A percentile compares a stretch with the other conserved stretches of the same genome.
These are phyloP conservation scores for Brassica rapa DNA, from an alignment of 345 rosid species.

Conservation along the genomic window DNA sequence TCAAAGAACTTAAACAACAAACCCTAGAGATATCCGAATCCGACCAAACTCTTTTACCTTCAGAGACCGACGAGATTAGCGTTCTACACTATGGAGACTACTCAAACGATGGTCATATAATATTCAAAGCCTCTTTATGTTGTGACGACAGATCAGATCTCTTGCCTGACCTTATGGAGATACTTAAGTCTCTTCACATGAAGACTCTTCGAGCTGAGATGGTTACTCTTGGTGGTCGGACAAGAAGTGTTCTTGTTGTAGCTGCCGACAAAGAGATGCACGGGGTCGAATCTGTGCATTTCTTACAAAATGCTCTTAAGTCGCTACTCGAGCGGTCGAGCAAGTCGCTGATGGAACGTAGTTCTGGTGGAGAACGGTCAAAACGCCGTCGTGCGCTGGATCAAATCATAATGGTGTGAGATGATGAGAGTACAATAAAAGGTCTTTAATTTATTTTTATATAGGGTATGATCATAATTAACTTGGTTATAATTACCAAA, in stretches of 20 bases:
- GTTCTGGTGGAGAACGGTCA: slow-evolving; percentile 54
- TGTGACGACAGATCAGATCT: slow-evolving; percentile 93
- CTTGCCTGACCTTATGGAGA: slow-evolving; percentile 78
- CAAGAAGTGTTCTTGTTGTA: slow-evolving; percentile 72
- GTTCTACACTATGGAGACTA: slow-evolving; percentile 69
- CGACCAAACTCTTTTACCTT: slow-evolving; percentile 71
- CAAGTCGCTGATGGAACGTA: slow-evolving; percentile 44
- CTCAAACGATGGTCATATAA: slow-evolving; percentile 64
- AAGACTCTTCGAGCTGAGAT: slow-evolving; percentile 83
- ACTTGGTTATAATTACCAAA: slow-evolving; percentile 41
- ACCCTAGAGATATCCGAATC: slow-evolving; percentile 68
- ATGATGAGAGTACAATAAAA: slow-evolving; percentile 25
- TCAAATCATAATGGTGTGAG: slow-evolving; percentile 56
- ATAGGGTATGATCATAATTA: slow-evolving; percentile 40
- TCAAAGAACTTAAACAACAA: slow-evolving; percentile 85
- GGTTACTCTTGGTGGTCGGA: slow-evolving; percentile 85
- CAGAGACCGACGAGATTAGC: slow-evolving; percentile 82
- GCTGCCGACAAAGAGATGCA: slow-evolving; percentile 78
- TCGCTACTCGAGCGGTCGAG: slow-evolving; percentile 81
- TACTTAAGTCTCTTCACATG: slow-evolving; percentile 77
- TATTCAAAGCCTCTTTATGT: slow-evolving; percentile 88
- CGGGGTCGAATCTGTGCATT: slow-evolving; percentile 83
- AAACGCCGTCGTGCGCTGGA: slow-evolving; percentile 81
- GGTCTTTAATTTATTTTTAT: slow-evolving; percentile 18
- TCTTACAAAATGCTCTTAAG: slow-evolving; percentile 81